Conservation (phyloP, 1,284 basidiomycete genomes). For the Phenoliferia sp. region DNA sequence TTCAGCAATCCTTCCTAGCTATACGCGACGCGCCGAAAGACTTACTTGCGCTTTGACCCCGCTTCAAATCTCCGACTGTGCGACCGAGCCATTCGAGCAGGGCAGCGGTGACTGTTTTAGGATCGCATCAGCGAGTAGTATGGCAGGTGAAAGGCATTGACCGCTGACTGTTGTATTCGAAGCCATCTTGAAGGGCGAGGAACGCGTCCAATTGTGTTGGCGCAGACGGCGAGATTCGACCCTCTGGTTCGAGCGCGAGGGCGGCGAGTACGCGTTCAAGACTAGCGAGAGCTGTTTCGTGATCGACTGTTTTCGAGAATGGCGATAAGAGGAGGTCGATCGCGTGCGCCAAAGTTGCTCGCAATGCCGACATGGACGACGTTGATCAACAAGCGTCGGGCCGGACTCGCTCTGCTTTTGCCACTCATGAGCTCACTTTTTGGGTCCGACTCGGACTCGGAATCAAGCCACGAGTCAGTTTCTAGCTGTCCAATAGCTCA, state of each 20-base stretch:
- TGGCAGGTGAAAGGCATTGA: background rate
- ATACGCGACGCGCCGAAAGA: slow-evolving; percentile 42
- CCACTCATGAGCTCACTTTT: slow-evolving; percentile 20
- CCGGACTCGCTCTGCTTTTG: background rate
- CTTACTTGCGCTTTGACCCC: slow-evolving; percentile 42
- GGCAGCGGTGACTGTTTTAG: slow-evolving; percentile 9
- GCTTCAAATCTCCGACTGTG: background rate
- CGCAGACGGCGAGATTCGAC: background rate
- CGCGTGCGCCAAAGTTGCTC: background rate
- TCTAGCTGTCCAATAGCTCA: background rate
- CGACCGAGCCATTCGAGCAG: slow-evolving; percentile 28
- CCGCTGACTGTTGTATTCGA: slow-evolving; percentile 67
- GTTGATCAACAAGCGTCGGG: background rate
- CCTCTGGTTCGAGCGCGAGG: slow-evolving; percentile 7
- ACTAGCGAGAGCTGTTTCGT: slow-evolving; percentile 3
- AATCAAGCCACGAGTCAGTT: background rate
- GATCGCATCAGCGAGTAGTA: background rate
- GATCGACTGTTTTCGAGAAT: background rate
- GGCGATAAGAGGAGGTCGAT: background rate
- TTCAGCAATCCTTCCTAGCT: slow-evolving; percentile 19
- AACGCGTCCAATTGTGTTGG: slow-evolving; percentile 49
- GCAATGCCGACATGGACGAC: background rate
- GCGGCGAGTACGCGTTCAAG: slow-evolving; percentile 17
- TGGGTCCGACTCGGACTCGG: slow-evolving; percentile 24
- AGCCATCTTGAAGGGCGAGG: slow-evolving; percentile 62